Base-by-base conservation (phyloP, 441 rosid species). In the Populus trichocarpa region DNA sequence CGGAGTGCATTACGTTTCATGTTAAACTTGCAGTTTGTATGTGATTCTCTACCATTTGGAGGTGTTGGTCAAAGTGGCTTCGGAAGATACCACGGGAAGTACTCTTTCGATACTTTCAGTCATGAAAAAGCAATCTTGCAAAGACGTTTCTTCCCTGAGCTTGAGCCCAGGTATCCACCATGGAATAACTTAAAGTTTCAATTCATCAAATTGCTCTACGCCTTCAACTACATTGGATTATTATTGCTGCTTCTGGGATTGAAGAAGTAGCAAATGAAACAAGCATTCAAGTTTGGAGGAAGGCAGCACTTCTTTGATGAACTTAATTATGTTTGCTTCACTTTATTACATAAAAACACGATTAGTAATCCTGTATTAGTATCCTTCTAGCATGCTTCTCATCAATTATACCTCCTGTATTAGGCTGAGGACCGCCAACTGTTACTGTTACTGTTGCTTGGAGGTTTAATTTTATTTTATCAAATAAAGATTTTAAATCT, bases 51-150 rank as follows among this genome's bases (percentile, higher is more conserved):
- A 65, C 99, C 99, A 14, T 95, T 95, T 68, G 99, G 99, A 80
- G 97, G 97, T 6, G 97, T 93, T 16, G 99, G 93, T 8, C 84
- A 87, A 66, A 92, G 97, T 73, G 99, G 99, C 1, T 80, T 85
- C 5, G 97, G 99, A 74, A 90, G 95, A 87, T 95, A 92, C 86
- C 99, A 95, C 18, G 97, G 99, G 50, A 92, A 89, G 85, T 95
- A 89, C 86, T 92, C 97, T 13, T 95, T 95, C 64, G 99, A 95
- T n/a, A 81, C 93, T n/a, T 95, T 95, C 83, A 95, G 99, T 82
- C 97, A 93, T 65, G 96, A 91, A 82, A 95, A 93, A 76, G 90
- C 93, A 18, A 84, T 93, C 13, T 23, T 93, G 89, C 85, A 84
- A 26, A 82, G 97, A 84, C 82, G 81, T 28, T 90, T 89, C 76